Conservation (phyloP, 805 yeast species). For the Barnettozyma siamensis region DNA sequence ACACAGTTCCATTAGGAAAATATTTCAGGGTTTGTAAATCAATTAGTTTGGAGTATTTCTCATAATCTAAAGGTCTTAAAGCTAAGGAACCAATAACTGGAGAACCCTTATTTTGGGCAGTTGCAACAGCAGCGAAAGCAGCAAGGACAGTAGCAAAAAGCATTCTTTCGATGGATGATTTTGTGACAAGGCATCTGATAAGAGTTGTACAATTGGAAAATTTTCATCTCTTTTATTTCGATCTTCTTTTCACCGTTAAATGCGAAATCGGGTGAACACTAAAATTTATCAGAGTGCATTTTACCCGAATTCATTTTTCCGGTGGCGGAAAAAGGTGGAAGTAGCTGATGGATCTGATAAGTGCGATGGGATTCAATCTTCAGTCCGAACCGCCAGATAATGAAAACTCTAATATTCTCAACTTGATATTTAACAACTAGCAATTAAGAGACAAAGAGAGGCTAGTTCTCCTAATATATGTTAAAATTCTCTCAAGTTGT, state of each 20-base stretch:
- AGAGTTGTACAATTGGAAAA: too few relatives aligned
- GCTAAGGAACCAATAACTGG: constrained; percentile 14
- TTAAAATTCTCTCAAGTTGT: too few relatives aligned
- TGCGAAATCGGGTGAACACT: background rate
- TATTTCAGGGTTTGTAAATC: constrained; percentile 16
- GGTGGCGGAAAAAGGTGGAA: too few relatives aligned
- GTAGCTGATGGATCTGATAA: too few relatives aligned
- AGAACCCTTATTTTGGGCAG: constrained; percentile 1
- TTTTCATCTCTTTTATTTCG: background rate
- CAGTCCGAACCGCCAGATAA: too few relatives aligned
- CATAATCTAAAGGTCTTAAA: constrained; percentile 18
- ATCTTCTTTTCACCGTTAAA: background rate
- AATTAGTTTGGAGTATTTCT: constrained; percentile 12
- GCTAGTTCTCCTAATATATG: too few relatives aligned
- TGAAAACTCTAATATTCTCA: too few relatives aligned
- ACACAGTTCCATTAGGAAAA: constrained; percentile 11
- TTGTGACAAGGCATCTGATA: background rate
- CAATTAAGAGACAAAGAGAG: too few relatives aligned
- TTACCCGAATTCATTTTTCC: too few relatives aligned
- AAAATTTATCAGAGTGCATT: too few relatives aligned
- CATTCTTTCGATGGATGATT: background rate
- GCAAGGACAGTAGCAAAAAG: background rate
- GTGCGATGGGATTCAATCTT: too few relatives aligned
- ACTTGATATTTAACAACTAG: too few relatives aligned
- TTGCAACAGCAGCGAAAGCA: background rate